These are phyloP conservation scores for Neophaeococcomyces aloes DNA, from an alignment of 2,329 filamentous ascomycete species.

Conservation along the genomic window DNA sequence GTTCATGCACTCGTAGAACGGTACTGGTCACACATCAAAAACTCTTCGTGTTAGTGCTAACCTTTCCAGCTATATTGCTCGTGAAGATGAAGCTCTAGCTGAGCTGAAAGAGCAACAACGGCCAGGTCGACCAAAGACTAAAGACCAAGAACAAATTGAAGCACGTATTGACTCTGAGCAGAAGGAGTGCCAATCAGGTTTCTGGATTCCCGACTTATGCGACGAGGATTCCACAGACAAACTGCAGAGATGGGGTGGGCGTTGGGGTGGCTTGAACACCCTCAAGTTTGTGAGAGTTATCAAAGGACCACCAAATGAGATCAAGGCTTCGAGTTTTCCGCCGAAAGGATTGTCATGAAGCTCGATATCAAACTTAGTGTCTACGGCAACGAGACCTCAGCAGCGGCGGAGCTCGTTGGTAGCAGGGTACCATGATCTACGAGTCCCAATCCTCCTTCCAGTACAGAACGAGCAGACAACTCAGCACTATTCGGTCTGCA, in stretches of 20 bases:
- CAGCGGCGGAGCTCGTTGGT: too few relatives aligned
- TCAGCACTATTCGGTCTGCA: too few relatives aligned
- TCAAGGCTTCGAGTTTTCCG: constrained; percentile 66
- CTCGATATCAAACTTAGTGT: too few relatives aligned
- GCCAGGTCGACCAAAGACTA: constrained; percentile 66
- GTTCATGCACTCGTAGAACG: constrained; percentile 45
- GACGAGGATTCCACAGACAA: constrained; percentile 53
- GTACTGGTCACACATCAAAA: constrained; percentile 33
- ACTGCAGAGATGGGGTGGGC: constrained; percentile 66
- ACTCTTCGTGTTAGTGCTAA: constrained; percentile 1
- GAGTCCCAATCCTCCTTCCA: too few relatives aligned
- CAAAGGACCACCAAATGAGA: constrained; percentile 44
- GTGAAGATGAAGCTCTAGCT: constrained; percentile 29
- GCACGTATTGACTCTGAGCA: constrained; percentile 59
- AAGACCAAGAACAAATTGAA: constrained; percentile 65
- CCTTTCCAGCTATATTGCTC: constrained; percentile 29
- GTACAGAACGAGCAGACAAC: too few relatives aligned
- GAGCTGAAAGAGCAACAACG: constrained; percentile 57
- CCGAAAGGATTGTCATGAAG: constrained; percentile 48
- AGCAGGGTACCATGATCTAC: too few relatives aligned
- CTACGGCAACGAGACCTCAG: neutral
- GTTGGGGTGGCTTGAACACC: constrained; percentile 69
- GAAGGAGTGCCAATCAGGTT: constrained; percentile 73
- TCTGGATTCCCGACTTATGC: constrained; percentile 68
- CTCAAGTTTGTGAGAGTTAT: constrained; percentile 68